Conservation (phyloP, 306 rosid genomes). For the Prinsepia uniflora region DNA sequence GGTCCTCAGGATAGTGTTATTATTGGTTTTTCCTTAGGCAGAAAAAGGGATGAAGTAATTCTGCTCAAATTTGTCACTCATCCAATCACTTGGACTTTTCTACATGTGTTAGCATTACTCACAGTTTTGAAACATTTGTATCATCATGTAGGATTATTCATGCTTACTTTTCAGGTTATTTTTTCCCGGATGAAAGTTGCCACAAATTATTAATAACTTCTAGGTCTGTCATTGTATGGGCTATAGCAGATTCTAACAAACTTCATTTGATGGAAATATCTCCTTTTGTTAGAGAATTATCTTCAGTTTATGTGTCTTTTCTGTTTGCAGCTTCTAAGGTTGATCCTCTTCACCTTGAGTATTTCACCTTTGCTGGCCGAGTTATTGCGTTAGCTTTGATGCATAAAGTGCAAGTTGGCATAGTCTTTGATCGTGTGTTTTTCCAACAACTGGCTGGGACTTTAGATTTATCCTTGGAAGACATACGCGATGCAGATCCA, state of each 20-base stretch:
- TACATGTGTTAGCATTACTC: conserved; percentile 3
- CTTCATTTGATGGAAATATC: background rate
- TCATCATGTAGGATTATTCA: background rate
- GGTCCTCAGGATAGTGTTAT: background rate
- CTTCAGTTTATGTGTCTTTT: conserved; percentile 26
- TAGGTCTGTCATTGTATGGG: background rate
- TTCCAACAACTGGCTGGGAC: conserved; percentile 84
- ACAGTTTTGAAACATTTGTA: background rate
- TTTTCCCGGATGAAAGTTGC: conserved; percentile 7
- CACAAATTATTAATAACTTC: background rate
- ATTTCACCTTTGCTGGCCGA: conserved; percentile 82
- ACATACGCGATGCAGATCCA: conserved; percentile 79
- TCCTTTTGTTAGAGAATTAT: conserved; percentile 3
- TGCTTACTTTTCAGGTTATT: background rate
- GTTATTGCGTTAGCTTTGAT: conserved; percentile 88
- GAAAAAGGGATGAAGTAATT: background rate
- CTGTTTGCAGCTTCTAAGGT: conserved; percentile 76
- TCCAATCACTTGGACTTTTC: background rate
- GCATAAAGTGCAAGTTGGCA: conserved; percentile 91
- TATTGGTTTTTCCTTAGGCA: background rate
- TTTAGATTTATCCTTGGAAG: conserved; percentile 54
- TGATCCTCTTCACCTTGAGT: conserved; percentile 81
- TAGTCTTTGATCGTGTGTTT: conserved; percentile 82
- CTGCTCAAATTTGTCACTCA: background rate
- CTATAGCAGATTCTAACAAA: background rate